Base-by-base conservation (phyloP, 164 flowering plant genomes). In the Liquidambar formosana region DNA sequence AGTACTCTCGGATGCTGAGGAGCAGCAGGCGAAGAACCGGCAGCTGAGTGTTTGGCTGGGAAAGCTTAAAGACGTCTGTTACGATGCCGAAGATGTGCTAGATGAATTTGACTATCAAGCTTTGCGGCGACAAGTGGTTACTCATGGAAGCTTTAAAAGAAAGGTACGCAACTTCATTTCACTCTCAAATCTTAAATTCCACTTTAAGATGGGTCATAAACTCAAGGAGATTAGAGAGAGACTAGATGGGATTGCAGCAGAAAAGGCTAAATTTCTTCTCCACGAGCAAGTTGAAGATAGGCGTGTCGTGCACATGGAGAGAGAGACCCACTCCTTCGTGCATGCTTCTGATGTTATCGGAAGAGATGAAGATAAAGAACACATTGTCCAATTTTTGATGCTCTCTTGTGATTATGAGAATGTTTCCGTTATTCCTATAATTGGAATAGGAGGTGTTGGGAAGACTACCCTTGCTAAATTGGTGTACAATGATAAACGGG, bases 361-460 rank as follows among this genome's bases (percentile, higher is more conserved):
- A 14, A 56, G 74, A 25, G 63, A 65, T 1, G 38, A 59, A 0
- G 75, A 72, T 5, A 72, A 43, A 52, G 19, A 59, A 38, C 8
- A 5, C 0, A 38, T 72, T 6, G 38, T 65, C 1, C 26, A 59
- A 8, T 27, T 59, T 14, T 18, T 72, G 43, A 11, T 72, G 41
- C 15, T 0, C 13, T 3, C 10, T 0, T n/a, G 18, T 49, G 41
- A 38, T 15, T 10, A 15, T 16, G 19, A 23, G 10, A 45, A 51
- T 19, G 21, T 66, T 14, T 18, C 53, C 10, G 70, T 66, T 3
- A 45, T 72, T 38, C 23, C 72, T 19, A 61, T 69, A 8, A 66
- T 69, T 27, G 72, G 65, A 16, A 19, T 60, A 1, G 65, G 57
- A 49, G 71, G 71, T n/a, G n/a, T 69, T 4, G 71, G 71, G 5